Evolutionary conservation across 805 yeast species (phyloP), one percentile per base, ranked within the genome.

Genomic region (Candida silvicultrix): DNA sequence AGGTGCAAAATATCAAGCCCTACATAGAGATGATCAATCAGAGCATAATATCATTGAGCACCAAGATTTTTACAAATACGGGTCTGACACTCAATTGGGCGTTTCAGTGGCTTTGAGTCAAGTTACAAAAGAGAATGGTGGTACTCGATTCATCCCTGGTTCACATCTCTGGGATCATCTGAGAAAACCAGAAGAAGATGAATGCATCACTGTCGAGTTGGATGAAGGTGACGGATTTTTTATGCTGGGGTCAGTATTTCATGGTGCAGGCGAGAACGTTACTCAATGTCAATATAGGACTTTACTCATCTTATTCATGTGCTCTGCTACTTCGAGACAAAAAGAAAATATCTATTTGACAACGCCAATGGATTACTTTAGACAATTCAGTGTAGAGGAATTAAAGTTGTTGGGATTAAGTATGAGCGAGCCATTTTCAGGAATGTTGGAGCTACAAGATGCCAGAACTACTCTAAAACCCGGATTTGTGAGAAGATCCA

Each of bases 141-240:
- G 63, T 18, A 63, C 67, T 3, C 50, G 66, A 42, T 59, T 61
- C 40, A 57, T 64, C 32, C 60, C 65, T 4, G 68, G 68, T 7
- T 63, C 68, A n/a, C 69, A 64, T 47, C 49, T 57, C 32, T 63
- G 66, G 66, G 66, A 60, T 44, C 59, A 52, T 43, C 51, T 49
- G 28, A 52, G 60, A 37, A 45, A 53, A 36, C 64, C 61, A 20
- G 45, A 53, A 22, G 52, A 56, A 14, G 48, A 48, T 11, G 55
- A 52, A 37, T 57, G 53, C 37, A 43, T 56, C 11, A 55, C 61
- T 23, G 54, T 56, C 23, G 66, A 64, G 45, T 45, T 62, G 45
- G 62, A 62, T 12, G 53, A 56, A 38, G 68, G 68, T 21, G 69
- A 65, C 46, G 58, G 50, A 2, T 56, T 57, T 21, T 60, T 64